A percentile compares a stretch with the other conserved stretches of the same genome.
phyloP scores from a whole-genome alignment of 2,329 filamentous ascomycete genomes.

The Alternaria tenuissima region DNA sequence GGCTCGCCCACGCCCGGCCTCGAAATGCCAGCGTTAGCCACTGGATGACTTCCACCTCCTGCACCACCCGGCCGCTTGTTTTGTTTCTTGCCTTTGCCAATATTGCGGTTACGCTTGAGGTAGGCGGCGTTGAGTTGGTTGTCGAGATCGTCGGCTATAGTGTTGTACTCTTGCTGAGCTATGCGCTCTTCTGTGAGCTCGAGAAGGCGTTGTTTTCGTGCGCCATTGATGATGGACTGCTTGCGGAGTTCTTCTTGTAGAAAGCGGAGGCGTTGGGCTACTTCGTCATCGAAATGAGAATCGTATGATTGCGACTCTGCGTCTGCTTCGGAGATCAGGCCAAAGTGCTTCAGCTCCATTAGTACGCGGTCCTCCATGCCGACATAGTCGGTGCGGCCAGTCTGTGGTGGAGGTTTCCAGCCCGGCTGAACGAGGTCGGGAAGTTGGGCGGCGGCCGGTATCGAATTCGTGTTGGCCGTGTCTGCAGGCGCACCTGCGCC shows the following conservation, averaged over 20 bases:
- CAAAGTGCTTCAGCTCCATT: constrained; percentile 89
- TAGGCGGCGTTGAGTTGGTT: constrained; percentile 94
- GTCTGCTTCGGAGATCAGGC: constrained; percentile 80
- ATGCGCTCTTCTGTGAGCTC: constrained; percentile 91
- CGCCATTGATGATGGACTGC: constrained; percentile 86
- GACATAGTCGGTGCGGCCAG: constrained; percentile 78
- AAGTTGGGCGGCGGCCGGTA: constrained; percentile 79
- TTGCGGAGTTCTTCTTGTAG: constrained; percentile 84
- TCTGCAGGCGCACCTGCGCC: constrained; percentile 46
- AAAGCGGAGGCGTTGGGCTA: constrained; percentile 85
- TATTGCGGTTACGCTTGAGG: constrained; percentile 90
- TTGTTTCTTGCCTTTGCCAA: constrained; percentile 93
- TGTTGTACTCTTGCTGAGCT: constrained; percentile 96
- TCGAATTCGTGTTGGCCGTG: constrained; percentile 46
- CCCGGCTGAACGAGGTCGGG: constrained; percentile 76
- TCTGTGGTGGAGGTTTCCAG: constrained; percentile 78
- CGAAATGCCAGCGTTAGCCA: constrained; percentile 48
- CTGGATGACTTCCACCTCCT: constrained; percentile 71
- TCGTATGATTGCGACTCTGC: constrained; percentile 78
- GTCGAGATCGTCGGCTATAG: constrained; percentile 96
- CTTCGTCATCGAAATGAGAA: constrained; percentile 90
- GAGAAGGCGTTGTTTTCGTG: constrained; percentile 84
- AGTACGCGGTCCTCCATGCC: constrained; percentile 91
- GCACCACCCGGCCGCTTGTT: constrained; percentile 78
- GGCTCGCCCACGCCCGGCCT: constrained; percentile 80